A percentile compares a stretch with the other conserved stretches of the same genome.
Conservation (phyloP, 2,329 filamentous ascomycete genomes). For the Neofusicoccum cordaticola region DNA sequence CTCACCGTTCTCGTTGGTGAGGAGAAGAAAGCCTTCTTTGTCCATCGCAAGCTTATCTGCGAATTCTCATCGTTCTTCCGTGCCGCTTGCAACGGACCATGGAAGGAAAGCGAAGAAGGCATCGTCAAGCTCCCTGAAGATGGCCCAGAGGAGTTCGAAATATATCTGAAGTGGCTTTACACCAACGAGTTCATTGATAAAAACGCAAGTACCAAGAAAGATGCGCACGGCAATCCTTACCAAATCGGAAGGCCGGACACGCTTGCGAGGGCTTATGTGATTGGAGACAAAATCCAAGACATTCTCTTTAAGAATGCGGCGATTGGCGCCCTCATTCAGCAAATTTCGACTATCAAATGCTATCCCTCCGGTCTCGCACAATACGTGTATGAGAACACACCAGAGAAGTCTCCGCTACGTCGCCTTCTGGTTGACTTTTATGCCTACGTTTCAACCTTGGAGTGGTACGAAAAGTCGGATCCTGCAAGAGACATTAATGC, state of each 20-base stretch:
- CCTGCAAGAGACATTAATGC: too few species aligned
- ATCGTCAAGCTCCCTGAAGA: background rate
- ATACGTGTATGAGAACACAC: background rate
- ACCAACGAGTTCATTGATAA: background rate
- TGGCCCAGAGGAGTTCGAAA: background rate
- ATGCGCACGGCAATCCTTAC: too few species aligned
- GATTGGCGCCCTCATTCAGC: slow-evolving; percentile 21
- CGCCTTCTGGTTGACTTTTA: background rate
- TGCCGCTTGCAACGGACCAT: slow-evolving; percentile 12
- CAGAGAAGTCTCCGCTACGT: background rate
- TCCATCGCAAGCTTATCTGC: too few species aligned
- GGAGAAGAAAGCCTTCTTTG: too few species aligned
- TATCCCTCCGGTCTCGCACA: background rate
- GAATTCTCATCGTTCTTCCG: slow-evolving; percentile 15
- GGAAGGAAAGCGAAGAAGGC: slow-evolving; percentile 1
- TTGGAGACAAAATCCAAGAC: slow-evolving; percentile 25
- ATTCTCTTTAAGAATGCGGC: slow-evolving; percentile 25
- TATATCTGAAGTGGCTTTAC: slow-evolving; percentile 20
- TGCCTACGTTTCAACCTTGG: too few species aligned
- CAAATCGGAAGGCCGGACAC: background rate
- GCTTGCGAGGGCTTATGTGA: slow-evolving; percentile 24
- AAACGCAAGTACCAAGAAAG: background rate
- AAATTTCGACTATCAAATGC: background rate
- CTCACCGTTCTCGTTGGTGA: too few species aligned
- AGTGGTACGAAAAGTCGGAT: too few species aligned